These are phyloP conservation scores for Melampsora larici-populina DNA, from an alignment of 1,284 basidiomycete species.

Conservation along the genomic window DNA sequence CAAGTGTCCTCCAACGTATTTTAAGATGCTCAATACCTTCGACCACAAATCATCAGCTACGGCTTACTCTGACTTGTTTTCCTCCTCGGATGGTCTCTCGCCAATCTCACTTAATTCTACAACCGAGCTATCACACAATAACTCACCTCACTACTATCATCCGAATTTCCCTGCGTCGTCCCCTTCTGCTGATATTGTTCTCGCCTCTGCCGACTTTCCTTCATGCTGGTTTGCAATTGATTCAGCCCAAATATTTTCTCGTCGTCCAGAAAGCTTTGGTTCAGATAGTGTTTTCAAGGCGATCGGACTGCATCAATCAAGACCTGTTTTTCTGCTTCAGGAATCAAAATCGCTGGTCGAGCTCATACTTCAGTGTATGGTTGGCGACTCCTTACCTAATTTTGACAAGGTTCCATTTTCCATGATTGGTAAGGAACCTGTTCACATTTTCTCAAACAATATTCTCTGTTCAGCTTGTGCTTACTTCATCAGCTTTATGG, in stretches of 20 bases:
- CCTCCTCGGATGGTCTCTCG: too few species aligned
- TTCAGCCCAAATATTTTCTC: neutral
- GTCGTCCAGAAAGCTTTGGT: neutral
- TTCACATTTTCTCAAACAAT: neutral
- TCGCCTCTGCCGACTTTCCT: neutral
- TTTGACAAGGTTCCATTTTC: slow-evolving; percentile 2
- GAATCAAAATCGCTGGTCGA: neutral
- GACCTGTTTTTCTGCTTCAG: neutral
- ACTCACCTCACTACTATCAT: neutral
- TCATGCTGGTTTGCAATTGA: neutral
- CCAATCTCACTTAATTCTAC: too few species aligned
- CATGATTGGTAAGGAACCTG: neutral
- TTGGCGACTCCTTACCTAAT: neutral
- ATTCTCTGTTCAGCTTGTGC: neutral
- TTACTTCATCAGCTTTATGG: neutral
- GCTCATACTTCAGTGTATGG: slow-evolving; percentile 11
- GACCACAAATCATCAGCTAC: too few species aligned
- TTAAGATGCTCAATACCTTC: too few species aligned
- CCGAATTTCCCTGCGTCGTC: neutral
- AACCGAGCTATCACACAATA: too few species aligned
- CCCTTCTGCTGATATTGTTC: neutral
- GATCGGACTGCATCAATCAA: neutral
- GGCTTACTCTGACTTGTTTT: too few species aligned
- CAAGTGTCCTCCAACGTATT: too few species aligned
- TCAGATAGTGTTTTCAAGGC: neutral